Base-by-base conservation (phyloP, 106 monocot species). In the Dendrobium officinale region DNA sequence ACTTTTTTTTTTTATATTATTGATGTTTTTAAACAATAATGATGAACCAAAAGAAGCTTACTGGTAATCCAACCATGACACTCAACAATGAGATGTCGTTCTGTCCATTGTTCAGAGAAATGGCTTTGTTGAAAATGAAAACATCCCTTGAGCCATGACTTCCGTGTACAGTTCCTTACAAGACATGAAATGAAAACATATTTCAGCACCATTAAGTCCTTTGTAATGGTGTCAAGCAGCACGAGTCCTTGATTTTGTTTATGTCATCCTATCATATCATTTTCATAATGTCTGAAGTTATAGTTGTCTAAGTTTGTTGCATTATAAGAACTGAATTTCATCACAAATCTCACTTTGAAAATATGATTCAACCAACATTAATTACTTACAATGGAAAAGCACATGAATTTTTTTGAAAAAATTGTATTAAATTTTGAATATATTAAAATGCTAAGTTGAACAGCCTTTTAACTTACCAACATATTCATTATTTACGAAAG, bases 11-110 rank as follows among this genome's bases (percentile, higher is more conserved):
- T 45, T 9, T 8, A 9, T 6, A 45, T 45, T 7, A 45, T 15
- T 11, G 1, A 15, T 56, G 2, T 11, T 26, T 11, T 26, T 70
- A 15, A 70, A 70, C 11, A 70, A 74, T 43, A 5, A 79, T 73
- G 4, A 74, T 51, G 66, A 33, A 42, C 55, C 15, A n/a, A 76
- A 37, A 6, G 1, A 55, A 81, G 45, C 77, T 77, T 91, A 97
- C 96, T 80, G 97, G 92, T 72, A 85, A 80, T 80, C 97, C 97
- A 55, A 94, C 91, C 97, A 98, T 94, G 42, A 84, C 94, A 78
- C 92, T 94, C 68, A 98, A 73, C 58, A 98, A 85, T 75, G 97
- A 92, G 55, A 98, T 94, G 51, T 84, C 84, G 58, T 98, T 94
- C 41, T 81, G 59, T 51, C 92, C 94, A 80, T 75, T 43, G 72